Evolutionary conservation across 1,284 basidiomycete genomes (phyloP).

Genomic region (Athelia psychrophila): DNA sequence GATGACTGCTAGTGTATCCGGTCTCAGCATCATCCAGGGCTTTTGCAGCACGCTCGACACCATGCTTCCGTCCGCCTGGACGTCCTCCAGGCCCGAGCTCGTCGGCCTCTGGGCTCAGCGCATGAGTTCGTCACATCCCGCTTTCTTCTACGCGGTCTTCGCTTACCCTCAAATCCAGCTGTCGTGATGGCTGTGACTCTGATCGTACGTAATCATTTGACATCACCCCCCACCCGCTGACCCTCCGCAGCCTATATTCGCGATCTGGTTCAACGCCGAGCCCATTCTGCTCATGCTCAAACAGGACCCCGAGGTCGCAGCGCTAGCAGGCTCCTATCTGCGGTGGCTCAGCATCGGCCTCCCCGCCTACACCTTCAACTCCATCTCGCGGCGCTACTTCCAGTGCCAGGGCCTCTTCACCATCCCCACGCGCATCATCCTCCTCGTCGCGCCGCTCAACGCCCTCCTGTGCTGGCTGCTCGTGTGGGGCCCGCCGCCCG

Average conservation of each 20-base stretch:
- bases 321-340: slow-evolving; percentile 75
- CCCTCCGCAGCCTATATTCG: slow-evolving; percentile 51
- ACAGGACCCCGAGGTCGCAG: slow-evolving; percentile 87
- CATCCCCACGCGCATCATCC: slow-evolving; percentile 84
- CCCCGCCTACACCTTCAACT: slow-evolving; percentile 85
- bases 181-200: slow-evolving; percentile 63
- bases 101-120: slow-evolving; percentile 92
- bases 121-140: slow-evolving; percentile 63
- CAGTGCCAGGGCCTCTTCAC: slow-evolving; percentile 89
- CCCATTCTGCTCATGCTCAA: slow-evolving; percentile 71
- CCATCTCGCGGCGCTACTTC: slow-evolving; percentile 79
- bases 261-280: slow-evolving; percentile 84
- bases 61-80: slow-evolving; percentile 89
- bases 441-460: slow-evolving; percentile 87
- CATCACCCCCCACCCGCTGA: background rate
- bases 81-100: slow-evolving; percentile 75
- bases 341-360: slow-evolving; percentile 79
- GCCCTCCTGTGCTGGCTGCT: slow-evolving; percentile 82
- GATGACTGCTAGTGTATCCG: slow-evolving; percentile 81
- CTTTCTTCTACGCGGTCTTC: too few relatives aligned
- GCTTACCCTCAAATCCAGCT: slow-evolving; percentile 30
- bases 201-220: slow-evolving; percentile 42
- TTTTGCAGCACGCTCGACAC: slow-evolving; percentile 87
- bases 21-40: slow-evolving; percentile 67
- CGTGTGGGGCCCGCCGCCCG: slow-evolving; percentile 79